A percentile compares a stretch with the other conserved stretches of the same genome.
Conservation (phyloP, 78 protist genomes). For the Speleostelium caveatum region DNA sequence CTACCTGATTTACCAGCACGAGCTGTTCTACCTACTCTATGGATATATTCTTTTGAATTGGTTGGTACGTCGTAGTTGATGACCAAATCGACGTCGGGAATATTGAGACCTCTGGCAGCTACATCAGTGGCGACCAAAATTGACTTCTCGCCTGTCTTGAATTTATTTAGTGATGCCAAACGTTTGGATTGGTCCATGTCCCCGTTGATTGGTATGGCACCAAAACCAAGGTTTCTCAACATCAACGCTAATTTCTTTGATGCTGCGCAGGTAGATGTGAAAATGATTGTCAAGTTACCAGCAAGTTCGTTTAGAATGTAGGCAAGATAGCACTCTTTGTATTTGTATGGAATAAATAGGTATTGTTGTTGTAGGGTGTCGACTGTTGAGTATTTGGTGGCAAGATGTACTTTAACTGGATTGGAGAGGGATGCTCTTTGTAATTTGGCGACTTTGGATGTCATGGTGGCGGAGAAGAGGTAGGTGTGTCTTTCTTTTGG, state of each 20-base stretch:
- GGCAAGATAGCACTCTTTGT: constrained; percentile 91
- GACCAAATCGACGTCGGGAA: constrained; percentile 96
- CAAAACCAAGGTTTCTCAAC: constrained; percentile 87
- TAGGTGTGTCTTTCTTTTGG: constrained; percentile 88
- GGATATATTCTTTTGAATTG: constrained; percentile 94
- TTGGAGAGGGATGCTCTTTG: constrained; percentile 94
- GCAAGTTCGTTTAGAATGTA: constrained; percentile 86
- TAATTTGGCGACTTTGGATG: constrained; percentile 95
- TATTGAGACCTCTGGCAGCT: constrained; percentile 97
- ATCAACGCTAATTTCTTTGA: constrained; percentile 79
- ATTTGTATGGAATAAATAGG: constrained; percentile 93
- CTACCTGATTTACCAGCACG: constrained; percentile 96
- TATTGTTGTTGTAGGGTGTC: constrained; percentile 91
- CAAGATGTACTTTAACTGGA: constrained; percentile 92
- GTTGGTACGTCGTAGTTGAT: constrained; percentile 97
- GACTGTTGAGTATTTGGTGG: constrained; percentile 90
- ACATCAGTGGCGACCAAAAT: constrained; percentile 95
- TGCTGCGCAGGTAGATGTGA: constrained; percentile 68
- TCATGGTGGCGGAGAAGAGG: constrained; percentile 99
- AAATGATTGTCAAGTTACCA: constrained; percentile 91
- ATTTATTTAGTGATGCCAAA: constrained; percentile 75
- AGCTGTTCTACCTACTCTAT: constrained; percentile 98
- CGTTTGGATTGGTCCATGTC: constrained; percentile 91
- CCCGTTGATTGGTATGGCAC: constrained; percentile 94
- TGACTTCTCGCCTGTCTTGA: constrained; percentile 18